Evolutionary conservation across 192 early-diverging fungal genomes (phyloP).

Genomic region (Backusella sp.): DNA sequence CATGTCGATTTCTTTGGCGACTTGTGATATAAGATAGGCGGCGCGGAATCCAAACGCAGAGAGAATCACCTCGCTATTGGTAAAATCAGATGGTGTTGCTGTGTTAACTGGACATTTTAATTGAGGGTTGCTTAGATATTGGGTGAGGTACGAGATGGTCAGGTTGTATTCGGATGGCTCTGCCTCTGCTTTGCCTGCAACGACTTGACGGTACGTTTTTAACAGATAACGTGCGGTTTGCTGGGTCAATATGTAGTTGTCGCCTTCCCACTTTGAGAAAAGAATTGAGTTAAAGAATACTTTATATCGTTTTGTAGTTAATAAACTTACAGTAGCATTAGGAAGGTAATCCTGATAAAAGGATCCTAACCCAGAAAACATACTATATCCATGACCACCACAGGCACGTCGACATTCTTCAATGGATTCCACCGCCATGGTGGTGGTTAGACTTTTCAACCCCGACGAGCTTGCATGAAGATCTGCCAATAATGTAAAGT

Average conservation of each 20-base stretch:
- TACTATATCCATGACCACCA: conserved; percentile 78
- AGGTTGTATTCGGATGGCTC: conserved; percentile 44
- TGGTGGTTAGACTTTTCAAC: conserved; percentile 74
- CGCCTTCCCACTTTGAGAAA: conserved; percentile 63
- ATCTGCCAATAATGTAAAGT: conserved; percentile 68
- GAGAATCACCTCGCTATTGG: conserved; percentile 59
- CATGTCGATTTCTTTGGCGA: conserved; percentile 61
- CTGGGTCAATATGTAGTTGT: conserved; percentile 84
- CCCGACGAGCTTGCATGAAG: conserved; percentile 76
- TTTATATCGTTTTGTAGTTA: no score
- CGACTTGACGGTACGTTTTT: conserved; percentile 59
- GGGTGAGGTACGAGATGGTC: conserved; percentile 44
- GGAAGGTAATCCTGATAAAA: conserved; percentile 70
- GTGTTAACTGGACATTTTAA: conserved; percentile 55
- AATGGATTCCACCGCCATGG: conserved; percentile 63
- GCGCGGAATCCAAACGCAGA: conserved; percentile 73
- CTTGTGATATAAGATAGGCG: conserved; percentile 57
- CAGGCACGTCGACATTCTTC: conserved; percentile 74
- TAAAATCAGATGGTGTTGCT: conserved; percentile 41
- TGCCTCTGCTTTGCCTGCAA: conserved; percentile 48
- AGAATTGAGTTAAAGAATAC: not conserved
- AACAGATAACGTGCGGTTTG: conserved; percentile 81
- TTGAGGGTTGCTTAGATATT: conserved; percentile 52
- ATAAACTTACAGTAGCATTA: conserved; percentile 53
- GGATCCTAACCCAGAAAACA: conserved; percentile 66